Evolutionary conservation across 2,329 filamentous ascomycete genomes (phyloP), one percentile per base, ranked within the genome.

Genomic region (Fusarium nodosum): DNA sequence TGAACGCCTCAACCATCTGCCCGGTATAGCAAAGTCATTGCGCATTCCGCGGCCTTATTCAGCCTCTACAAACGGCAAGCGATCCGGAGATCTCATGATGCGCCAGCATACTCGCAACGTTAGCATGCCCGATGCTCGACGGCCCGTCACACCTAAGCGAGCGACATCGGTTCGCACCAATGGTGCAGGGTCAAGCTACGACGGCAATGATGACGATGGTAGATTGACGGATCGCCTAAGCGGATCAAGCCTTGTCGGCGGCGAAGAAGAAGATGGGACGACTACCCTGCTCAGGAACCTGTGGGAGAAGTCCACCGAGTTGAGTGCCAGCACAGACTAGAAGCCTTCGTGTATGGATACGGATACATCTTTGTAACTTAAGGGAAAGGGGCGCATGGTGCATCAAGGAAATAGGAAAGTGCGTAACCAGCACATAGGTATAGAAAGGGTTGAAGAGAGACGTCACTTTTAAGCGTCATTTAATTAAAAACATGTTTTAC

Each of bases 291-390:
- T 90, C 55, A 81, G 87, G 57, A 86, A 85, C 66, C 76, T 90
- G 50, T 90, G 88, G 88, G 87, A 90, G 46, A 89, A 87, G 81
- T 86, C 82, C 50, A 79, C 83, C 76, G 86, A 89, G 72, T 78
- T 89, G 60, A 85, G 86, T 71, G 84, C 84, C 30, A 89, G 87
- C 72, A 72, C 71, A 20, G 70, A 74, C 51, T 74, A 58, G 50
- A 54, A 50, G 28, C 39, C 46, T 31, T 26, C 44, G 44, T 48
- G 38, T 26, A 34, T 41, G 48, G 48, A 18, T 44, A 44, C 64
- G 41, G 41, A 36, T 39, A 52, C 64, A 26, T 45, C 26, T 59
- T 63, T 71, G 34, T 52, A 44, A 66, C 51, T 56, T 46, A 48
- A 48, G 33, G 56, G 61, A 45, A 45, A 34, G 26, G 47, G 62